Percentiles rank a stretch among this genome's conserved stretches.
Evolutionary conservation across 495 filamentous ascomycete species (phyloP).

Genomic region (Hyphodiscus hymeniophilus): DNA sequence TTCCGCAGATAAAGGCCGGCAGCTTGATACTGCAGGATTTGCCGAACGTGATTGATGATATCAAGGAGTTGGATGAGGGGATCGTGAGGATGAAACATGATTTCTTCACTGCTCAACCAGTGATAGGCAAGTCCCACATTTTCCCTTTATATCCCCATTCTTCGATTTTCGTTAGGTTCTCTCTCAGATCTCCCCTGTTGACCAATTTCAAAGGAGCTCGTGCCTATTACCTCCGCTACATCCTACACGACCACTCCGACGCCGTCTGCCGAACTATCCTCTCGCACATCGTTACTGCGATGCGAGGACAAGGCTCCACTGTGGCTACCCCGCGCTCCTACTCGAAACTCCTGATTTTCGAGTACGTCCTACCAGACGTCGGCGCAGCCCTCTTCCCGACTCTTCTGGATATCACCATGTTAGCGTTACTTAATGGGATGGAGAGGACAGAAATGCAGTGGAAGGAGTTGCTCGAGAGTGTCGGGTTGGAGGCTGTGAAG

Average conservation of each 20-base stretch:
- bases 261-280: slow-evolving; percentile 33
- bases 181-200: slow-evolving; percentile 18
- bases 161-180: slow-evolving; percentile 25
- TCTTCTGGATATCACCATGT: slow-evolving; percentile 8
- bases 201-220: too few species aligned
- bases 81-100: slow-evolving; percentile 33
- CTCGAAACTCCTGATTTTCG: slow-evolving; percentile 16
- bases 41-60: slow-evolving; percentile 13
- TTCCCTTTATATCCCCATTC: slow-evolving; percentile 21
- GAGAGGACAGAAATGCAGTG: slow-evolving; percentile 14
- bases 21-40: slow-evolving; percentile 14
- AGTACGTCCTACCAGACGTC: slow-evolving; percentile 11
- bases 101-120: slow-evolving; percentile 39
- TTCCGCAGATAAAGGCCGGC: slow-evolving; percentile 2
- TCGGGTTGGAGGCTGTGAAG: slow-evolving; percentile 15
- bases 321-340: too few species aligned
- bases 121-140: slow-evolving; percentile 23
- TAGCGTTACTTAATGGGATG: slow-evolving; percentile 1
- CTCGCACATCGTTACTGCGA: slow-evolving; percentile 7
- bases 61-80: slow-evolving; percentile 11
- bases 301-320: slow-evolving; percentile 6
- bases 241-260: slow-evolving; percentile 41
- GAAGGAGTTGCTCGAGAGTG: slow-evolving; percentile 10
- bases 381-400: background rate
- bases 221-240: slow-evolving; percentile 39